Evolutionary conservation across 768 basidiomycete species (phyloP), one percentile per base, ranked within the genome.

Genomic region (Naganishia antarctica): DNA sequence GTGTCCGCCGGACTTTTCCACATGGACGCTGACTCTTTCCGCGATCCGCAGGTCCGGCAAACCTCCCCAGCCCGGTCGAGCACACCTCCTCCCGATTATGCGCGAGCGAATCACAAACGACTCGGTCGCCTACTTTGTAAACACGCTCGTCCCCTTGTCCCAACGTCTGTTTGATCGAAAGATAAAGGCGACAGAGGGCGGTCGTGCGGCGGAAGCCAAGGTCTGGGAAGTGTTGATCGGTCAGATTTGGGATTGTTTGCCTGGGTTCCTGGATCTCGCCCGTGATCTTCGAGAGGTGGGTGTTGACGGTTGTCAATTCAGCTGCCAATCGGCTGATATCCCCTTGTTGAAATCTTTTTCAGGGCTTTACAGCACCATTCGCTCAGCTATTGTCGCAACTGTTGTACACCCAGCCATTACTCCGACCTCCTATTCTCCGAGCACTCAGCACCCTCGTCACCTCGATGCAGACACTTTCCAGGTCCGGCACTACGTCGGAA

Each of bases 221-320:
- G 86, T 98, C 40, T 99, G 91, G 90, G 88, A 85, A 68, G 91
- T 94, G 12, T 83, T 98, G 47, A 86, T 97, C 25, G 86, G 87
- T 11, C 96, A 99, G 76, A 85, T 94, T 21, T 99, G 96, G 96
- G 81, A 85, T 26, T 90, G 93, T 26, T 83, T 98, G 43, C 85
- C 85, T 6, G 91, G 92, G 1, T 99, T 98, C 79, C 94, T 91
- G 76, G 85, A 87, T 74, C 85, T 85, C 26, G 82, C 89, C 13
- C 71, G 81, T n/a, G 89, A 97, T 76, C 79, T 96, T 43, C 80
- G 83, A 69, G 79, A 85, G 80, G 91, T 86, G 68, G 70, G 79
- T 76, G 31, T n/a, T n/a, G 41, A 32, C 4, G 26, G 23, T 41
- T 32, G 49, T 23, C 18, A 25, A 6, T 18, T 8, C 26, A 23